phyloP scores from a whole-genome alignment of 768 basidiomycete species.

The Paxillus rubicundulus region DNA sequence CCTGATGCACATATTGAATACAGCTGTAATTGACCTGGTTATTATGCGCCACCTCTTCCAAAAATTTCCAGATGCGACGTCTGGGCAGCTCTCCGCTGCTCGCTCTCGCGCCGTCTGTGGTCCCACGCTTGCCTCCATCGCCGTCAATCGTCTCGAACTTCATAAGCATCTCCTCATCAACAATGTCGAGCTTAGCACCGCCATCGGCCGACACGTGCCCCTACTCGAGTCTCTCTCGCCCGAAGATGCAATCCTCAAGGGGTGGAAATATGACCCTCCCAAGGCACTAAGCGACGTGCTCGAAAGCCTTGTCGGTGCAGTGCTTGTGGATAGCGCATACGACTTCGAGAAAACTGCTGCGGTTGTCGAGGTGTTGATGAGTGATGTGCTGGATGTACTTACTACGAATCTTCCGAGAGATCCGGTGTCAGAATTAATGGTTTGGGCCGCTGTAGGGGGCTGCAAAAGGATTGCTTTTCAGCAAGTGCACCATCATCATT shows the following conservation, averaged over 20 bases:
- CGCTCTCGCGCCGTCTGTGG: slow-evolving; percentile 72
- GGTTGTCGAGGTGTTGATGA: slow-evolving; percentile 62
- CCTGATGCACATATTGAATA: slow-evolving; percentile 7
- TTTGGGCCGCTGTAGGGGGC: slow-evolving; percentile 60
- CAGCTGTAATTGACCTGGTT: slow-evolving; percentile 71
- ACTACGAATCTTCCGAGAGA: slow-evolving; percentile 61
- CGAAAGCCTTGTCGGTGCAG: slow-evolving; percentile 80
- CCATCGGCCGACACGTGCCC: slow-evolving; percentile 61
- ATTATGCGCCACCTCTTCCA: slow-evolving; percentile 69
- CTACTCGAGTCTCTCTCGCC: slow-evolving; percentile 53
- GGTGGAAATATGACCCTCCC: slow-evolving; percentile 84
- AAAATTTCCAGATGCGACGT: slow-evolving; percentile 68
- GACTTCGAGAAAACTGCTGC: slow-evolving; percentile 65
- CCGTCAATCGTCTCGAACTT: slow-evolving; percentile 59
- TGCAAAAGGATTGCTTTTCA: slow-evolving; percentile 51
- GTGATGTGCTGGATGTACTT: slow-evolving; percentile 60
- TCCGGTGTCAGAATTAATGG: slow-evolving; percentile 68
- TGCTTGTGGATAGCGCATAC: slow-evolving; percentile 78
- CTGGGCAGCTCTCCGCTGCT: slow-evolving; percentile 72
- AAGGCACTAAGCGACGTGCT: slow-evolving; percentile 83
- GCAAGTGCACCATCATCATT: slow-evolving; percentile 33
- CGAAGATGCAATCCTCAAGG: slow-evolving; percentile 60
- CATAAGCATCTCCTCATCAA: slow-evolving; percentile 73
- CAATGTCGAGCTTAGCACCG: slow-evolving; percentile 61
- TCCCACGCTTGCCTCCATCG: slow-evolving; percentile 66